phyloP scores from a whole-genome alignment of 2,329 filamentous ascomycete species.

The Ceratocystis cubensis region DNA sequence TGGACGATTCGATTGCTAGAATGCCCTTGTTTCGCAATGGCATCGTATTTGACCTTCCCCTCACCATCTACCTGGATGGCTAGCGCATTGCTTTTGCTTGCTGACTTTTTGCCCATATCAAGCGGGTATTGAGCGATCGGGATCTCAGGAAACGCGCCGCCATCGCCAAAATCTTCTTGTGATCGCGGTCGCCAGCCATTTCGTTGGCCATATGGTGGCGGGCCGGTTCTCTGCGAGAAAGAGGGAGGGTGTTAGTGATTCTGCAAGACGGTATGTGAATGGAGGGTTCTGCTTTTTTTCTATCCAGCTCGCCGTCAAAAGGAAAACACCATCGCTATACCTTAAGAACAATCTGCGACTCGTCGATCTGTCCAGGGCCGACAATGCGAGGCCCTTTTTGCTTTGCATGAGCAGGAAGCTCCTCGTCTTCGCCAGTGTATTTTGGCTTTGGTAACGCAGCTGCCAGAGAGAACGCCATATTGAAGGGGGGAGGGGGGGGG shows the following conservation, averaged over 20 bases:
- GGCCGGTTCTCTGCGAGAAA: slow-evolving; percentile 52
- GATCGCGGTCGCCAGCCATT: slow-evolving; percentile 80
- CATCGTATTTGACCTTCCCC: slow-evolving; percentile 92
- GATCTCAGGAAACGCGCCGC: slow-evolving; percentile 89
- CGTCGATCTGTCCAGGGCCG: slow-evolving; percentile 65
- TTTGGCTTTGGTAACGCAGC: slow-evolving; percentile 77
- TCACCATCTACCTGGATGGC: slow-evolving; percentile 84
- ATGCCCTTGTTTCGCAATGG: slow-evolving; percentile 83
- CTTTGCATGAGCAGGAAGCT: slow-evolving; percentile 56
- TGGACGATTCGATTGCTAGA: slow-evolving; percentile 74
- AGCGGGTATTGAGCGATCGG: slow-evolving; percentile 89
- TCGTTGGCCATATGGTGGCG: slow-evolving; percentile 78
- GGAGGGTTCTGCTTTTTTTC: neutral
- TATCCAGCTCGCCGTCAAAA: no score
- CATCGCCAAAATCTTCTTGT: slow-evolving; percentile 88
- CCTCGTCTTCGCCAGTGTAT: slow-evolving; percentile 82
- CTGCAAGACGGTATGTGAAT: neutral
- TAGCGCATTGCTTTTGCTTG: slow-evolving; percentile 67
- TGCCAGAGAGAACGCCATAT: slow-evolving; percentile 56
- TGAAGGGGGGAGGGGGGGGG: neutral
- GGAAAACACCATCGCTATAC: slow-evolving; percentile 30
- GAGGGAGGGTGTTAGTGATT: slow-evolving; percentile 11
- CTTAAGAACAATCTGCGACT: slow-evolving; percentile 73
- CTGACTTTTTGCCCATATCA: slow-evolving; percentile 77
- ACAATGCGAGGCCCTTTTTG: slow-evolving; percentile 74